phyloP scores from a whole-genome alignment of 441 rosid genomes.

The Gossypium aridum region DNA sequence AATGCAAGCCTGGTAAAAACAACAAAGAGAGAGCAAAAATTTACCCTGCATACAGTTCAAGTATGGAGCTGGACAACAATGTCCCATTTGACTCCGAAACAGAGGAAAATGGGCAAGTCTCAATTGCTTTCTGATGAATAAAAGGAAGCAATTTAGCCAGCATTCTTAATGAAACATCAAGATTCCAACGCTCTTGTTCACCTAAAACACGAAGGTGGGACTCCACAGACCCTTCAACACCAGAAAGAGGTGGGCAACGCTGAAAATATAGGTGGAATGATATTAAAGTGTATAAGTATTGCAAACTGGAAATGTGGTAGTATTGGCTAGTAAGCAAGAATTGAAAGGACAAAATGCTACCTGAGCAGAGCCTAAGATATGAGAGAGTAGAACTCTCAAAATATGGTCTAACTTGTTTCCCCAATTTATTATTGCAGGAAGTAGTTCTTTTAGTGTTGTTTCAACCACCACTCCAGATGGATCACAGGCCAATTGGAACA shows the following conservation, averaged over 20 bases:
- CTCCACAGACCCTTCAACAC: slow-evolving; percentile 93
- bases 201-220: slow-evolving; percentile 84
- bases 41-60: slow-evolving; percentile 74
- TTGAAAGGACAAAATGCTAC: slow-evolving; percentile 25
- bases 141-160: slow-evolving; percentile 74
- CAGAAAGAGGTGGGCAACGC: slow-evolving; percentile 93
- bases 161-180: slow-evolving; percentile 86
- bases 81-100: slow-evolving; percentile 37
- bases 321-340: background rate
- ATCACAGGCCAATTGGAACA: slow-evolving; percentile 89
- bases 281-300: slow-evolving; percentile 8
- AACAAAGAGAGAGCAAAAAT: slow-evolving; percentile 13
- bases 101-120: slow-evolving; percentile 79
- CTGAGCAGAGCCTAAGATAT: slow-evolving; percentile 74
- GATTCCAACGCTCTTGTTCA: slow-evolving; percentile 92
- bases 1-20: slow-evolving; percentile 8
- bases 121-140: slow-evolving; percentile 63
- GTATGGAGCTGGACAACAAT: slow-evolving; percentile 45
- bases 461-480: slow-evolving; percentile 94
- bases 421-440: slow-evolving; percentile 86
- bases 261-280: slow-evolving; percentile 28
- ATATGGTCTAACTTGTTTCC: slow-evolving; percentile 82
- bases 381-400: slow-evolving; percentile 73
- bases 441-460: slow-evolving; percentile 73
- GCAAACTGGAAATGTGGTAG: slow-evolving; percentile 6